Base-by-base conservation (phyloP, 805 yeast genomes). In the Barnettozyma botsteinii region DNA sequence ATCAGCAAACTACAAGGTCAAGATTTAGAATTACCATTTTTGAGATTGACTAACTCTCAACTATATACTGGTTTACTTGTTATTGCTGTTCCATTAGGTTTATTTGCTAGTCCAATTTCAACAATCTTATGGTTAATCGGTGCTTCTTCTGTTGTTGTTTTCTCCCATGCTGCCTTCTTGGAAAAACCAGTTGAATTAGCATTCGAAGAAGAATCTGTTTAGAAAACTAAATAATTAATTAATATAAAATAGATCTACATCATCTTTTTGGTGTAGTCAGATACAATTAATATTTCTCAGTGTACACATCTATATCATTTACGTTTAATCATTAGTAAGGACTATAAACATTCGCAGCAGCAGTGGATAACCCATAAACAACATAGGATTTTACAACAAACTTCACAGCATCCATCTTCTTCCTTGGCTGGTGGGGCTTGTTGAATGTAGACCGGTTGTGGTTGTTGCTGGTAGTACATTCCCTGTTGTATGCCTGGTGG, bases 131-230 rank as follows among this genome's bases (percentile, higher is more conserved):
- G 98, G 98, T 75, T 91, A 51, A 73, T 84, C 51, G 93, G 95
- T 52, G 85, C 95, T 13, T 81, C 93, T 29, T 81, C 82, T 21
- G 81, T 81, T 35, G 61, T 83, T 27, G 85, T 91, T 30, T 66
- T 88, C 34, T 73, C 87, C 4, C 98, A 93, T 62, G 98, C 97
- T 33, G 70, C 89, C 4, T 69, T 91, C 47, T 72, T 93, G 76
- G 98, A 93, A 59, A 93, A 91, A 66, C 98, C 98, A 17, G 81
- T 89, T 45, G 98, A 93, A 66, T 80, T 91, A 28, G 89, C 91
- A 15, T 93, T 91, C 58, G 93, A 88, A 57, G 96, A 87, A 59
- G 86, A 83, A 43, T 14, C 28, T 32, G 37, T 31, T 25, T 38
- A 34, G 28, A 25, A 11, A 19, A 26, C 17, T 12, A 19, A 26